Base-by-base conservation (phyloP, 176 grass and related monocot genomes). In the Saccharum spontaneum region DNA sequence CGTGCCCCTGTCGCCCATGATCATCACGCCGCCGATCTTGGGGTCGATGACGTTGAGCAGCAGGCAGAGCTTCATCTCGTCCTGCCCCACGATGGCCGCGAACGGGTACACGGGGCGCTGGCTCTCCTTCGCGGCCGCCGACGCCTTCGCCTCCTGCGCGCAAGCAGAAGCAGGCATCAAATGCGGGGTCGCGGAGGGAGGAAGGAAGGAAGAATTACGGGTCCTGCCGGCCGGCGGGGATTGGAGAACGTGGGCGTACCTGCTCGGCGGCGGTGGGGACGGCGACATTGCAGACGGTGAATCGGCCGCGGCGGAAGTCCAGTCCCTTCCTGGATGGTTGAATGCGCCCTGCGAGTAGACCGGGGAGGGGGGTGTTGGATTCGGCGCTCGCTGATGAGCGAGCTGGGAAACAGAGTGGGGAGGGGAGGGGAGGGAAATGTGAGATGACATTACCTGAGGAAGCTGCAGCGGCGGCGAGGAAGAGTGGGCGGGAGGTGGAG, bases 21-120 rank as follows among this genome's bases (percentile, higher is more conserved):
- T 99, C 97, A 99, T 99, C 67, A 99, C 97, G 36, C 97, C 97
- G 76, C 97, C 97, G 61, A 99, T 94, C 85, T 99, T 99, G 67
- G 97, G 97, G 82, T 99, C 97, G 79, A 99, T 99, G 45, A 99
- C 97, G 81, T 99, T 99, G 33, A 99, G 93, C 55, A 99, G 86
- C 13, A 99, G 88, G 85, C 93, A 99, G 30, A 99, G 81, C 85
- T 99, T 99, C 97, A 99, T 99, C 97, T 99, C 97, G 67, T 99
- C 97, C 88, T 99, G 97, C 36, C 97, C 97, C 18, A 99, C 97
- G 46, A 99, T 99, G 55, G 97, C 97, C 57, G 93, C 82, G 76
- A 99, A 99, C 31, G 97, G 97, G 82, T 89, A 99, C 63, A 99
- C 97, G 44, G 91, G 97, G 7, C 97, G 86, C 86, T 96, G 97